Conservation (phyloP, 2,329 filamentous ascomycete species). For the Septoria linicola region DNA sequence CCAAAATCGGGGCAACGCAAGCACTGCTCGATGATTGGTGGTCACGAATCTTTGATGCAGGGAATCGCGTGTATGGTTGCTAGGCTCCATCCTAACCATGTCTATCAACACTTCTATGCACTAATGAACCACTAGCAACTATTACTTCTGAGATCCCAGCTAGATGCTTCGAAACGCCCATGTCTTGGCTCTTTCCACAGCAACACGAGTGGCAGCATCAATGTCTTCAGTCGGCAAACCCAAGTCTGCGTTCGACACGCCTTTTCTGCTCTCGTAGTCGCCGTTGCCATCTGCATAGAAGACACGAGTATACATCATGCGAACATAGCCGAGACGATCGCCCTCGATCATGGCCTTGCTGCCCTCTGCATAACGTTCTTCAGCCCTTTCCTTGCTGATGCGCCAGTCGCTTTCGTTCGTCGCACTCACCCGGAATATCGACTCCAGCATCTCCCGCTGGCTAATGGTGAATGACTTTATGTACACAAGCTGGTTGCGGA, state of each 20-base stretch:
- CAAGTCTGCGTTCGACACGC: slow-evolving; percentile 54
- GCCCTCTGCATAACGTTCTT: slow-evolving; percentile 52
- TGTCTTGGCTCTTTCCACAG: slow-evolving; percentile 15
- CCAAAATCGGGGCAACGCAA: not conserved
- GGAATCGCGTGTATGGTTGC: slow-evolving; percentile 7
- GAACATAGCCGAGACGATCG: slow-evolving; percentile 32
- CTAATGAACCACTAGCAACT: too few species aligned
- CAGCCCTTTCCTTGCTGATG: slow-evolving; percentile 50
- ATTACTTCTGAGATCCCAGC: not conserved
- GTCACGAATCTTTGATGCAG: not conserved
- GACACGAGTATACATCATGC: slow-evolving; percentile 49
- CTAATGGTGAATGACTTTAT: slow-evolving; percentile 58
- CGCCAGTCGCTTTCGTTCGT: slow-evolving; percentile 62
- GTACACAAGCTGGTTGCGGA: slow-evolving; percentile 52
- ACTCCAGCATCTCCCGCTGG: slow-evolving; percentile 65
- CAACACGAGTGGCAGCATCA: slow-evolving; percentile 53
- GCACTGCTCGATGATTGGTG: slow-evolving; percentile 12
- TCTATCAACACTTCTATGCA: not conserved
- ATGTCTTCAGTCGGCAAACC: slow-evolving; percentile 56
- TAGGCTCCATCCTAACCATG: not conserved
- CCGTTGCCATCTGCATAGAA: slow-evolving; percentile 47
- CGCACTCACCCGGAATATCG: slow-evolving; percentile 58
- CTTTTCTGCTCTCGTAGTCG: slow-evolving; percentile 41
- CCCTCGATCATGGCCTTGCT: slow-evolving; percentile 47
- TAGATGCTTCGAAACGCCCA: not conserved